Evolutionary conservation across 306 rosid genomes (phyloP), one percentile per base, ranked within the genome.

Genomic region (Pueraria montana): DNA sequence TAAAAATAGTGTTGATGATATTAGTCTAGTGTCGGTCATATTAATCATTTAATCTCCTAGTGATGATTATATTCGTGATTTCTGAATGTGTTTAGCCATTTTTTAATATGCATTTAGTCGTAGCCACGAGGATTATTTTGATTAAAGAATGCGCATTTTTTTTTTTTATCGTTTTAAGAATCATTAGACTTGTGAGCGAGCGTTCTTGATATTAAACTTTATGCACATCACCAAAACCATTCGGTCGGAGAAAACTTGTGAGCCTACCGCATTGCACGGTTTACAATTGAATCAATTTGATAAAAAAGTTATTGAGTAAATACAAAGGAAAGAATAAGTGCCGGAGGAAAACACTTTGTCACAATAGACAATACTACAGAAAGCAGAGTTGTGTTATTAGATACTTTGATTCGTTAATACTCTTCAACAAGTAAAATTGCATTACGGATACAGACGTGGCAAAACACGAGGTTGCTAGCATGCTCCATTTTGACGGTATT

Each of bases 281-380:
- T 59, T 23, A 11, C 17, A 59, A 1, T 59, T 59, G 17, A 30
- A 62, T 49, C 48, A 38, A 38, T 38, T 56, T 80, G 49, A 81
- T 13, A 8, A 38, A 11, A 64, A 26, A 40, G 70, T 27, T 16
- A 26, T 48, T 38, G 66, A 77, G 86, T 77, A 73, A 42, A 48
- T 45, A 11, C 26, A 48, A 78, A 78, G 84, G 27, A 82, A 86
- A 20, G 84, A 84, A 80, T 76, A 52, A 62, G 62, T 70, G 61
- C 63, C 21, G 8, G 20, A 43, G 64, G n/a, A n/a, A 49, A 48
- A 65, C 58, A 70, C 83, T 55, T 58, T 84, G 36, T n/a, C 23
- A 23, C 56, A 13, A 53, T n/a, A n/a, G n/a, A n/a, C n/a, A n/a
- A 80, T 17, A 59, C 67, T 26, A 11, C 45, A n/a, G 23, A 74